These are phyloP conservation scores for Brachypodium distachyon DNA, from an alignment of 202 grass and related monocot species.

Conservation along the genomic window DNA sequence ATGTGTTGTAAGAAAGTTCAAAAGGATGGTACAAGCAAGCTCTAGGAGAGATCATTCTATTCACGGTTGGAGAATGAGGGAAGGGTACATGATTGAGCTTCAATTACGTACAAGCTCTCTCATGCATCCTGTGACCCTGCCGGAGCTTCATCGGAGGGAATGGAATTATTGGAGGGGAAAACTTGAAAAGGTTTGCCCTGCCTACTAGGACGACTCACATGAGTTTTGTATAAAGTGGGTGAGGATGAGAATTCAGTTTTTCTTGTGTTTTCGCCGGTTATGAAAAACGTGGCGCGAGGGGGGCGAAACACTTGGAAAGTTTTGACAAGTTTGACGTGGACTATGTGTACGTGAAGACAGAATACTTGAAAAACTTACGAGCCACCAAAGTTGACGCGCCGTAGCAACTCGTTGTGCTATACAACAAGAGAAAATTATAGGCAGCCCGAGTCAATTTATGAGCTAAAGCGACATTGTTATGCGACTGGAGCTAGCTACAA, in stretches of 20 bases:
- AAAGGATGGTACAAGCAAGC: not conserved
- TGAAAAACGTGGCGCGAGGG: no score
- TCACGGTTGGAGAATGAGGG: constrained; percentile 58
- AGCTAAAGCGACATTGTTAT: no score
- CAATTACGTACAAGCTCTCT: constrained; percentile 40
- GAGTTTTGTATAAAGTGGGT: constrained; percentile 8
- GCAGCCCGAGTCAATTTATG: not conserved
- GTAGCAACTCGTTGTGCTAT: not conserved
- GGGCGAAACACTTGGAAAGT: no score
- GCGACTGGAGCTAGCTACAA: no score
- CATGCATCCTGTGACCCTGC: constrained; percentile 51
- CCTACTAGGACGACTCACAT: constrained; percentile 31
- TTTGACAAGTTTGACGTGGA: constrained; percentile 11
- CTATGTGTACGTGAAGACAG: not conserved
- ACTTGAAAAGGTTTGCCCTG: constrained; percentile 6
- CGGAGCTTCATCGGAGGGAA: constrained; percentile 14
- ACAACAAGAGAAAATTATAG: not conserved
- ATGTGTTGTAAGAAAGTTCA: not conserved
- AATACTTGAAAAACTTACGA: not conserved
- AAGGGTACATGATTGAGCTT: constrained; percentile 37
- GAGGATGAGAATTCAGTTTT: not conserved
- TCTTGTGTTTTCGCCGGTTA: not conserved
- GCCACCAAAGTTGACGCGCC: not conserved
- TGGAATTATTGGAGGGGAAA: constrained; percentile 2
- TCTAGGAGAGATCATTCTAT: constrained; percentile 22